Evolutionary conservation across 805 yeast genomes (phyloP), one percentile per base, ranked within the genome.

Genomic region (Saccharomycopsis synnaedendra): DNA sequence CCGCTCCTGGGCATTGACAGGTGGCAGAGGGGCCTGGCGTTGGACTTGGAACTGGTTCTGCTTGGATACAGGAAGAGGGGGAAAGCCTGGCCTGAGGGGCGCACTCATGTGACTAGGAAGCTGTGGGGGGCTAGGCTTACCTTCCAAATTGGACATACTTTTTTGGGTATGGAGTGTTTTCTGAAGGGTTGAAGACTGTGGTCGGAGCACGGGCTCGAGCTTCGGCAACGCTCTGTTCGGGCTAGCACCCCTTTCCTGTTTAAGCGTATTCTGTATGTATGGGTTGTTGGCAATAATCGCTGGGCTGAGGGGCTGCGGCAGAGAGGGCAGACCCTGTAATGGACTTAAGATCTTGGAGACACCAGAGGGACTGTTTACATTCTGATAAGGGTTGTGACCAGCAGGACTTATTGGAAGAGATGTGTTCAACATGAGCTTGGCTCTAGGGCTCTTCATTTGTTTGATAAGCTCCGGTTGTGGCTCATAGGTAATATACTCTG

Each of bases 331-430:
- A 27, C 32, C 41, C 8, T 34, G 19, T 19, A 19, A 19, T n/a
- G 27, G 28, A 8, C 38, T 41, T 9, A 42, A 34, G 32, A 28
- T 42, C 9, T 42, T 34, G 43, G 32, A 5, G 9, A 5, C 11
- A 35, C 45, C 47, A 37, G 44, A 41, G 6, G 54, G 54, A 39
- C 53, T 51, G 38, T 51, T 51, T 32, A 51, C 37, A 40, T 51
- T 51, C 33, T 43, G 48, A 35, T 51, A 51, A 6, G 54, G 54
- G 36, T 51, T 51, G 32, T 41, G 46, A 5, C 7, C 7, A 1
- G 47, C 43, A 28, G 38, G 39, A 34, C 19, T 40, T n/a, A 37
- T 32, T 10, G 37, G 8, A 6, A 46, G n/a, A 19, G 28, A 36
- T 9, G 52, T 49, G 34, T 49, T 42, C 19, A 49, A 31, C 30